Evolutionary conservation across 306 rosid genomes (phyloP).

Genomic region (Prunus persica): Prunus_persica_NCBIv2 NC_034010.1:23618001-23618500

Average conservation of each 20-base stretch:
- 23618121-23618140: neutral
- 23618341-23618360: neutral
- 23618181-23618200: neutral
- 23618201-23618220: neutral
- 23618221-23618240: no score
- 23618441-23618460: neutral
- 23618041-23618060: neutral
- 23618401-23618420: neutral
- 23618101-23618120: no score
- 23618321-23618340: neutral
- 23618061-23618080: neutral
- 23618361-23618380: neutral
- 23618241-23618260: no score
- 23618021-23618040: neutral
- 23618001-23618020: neutral
- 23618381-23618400: slow-evolving; percentile 34
- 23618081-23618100: no score
- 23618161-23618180: slow-evolving; percentile 10
- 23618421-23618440: neutral
- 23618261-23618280: no score
- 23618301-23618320: neutral
- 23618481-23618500: neutral
- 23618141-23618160: neutral
- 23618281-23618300: neutral
- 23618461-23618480: slow-evolving; percentile 3